Conservation (phyloP, 345 rosid genomes). For the Eucalyptus caleyi region DNA sequence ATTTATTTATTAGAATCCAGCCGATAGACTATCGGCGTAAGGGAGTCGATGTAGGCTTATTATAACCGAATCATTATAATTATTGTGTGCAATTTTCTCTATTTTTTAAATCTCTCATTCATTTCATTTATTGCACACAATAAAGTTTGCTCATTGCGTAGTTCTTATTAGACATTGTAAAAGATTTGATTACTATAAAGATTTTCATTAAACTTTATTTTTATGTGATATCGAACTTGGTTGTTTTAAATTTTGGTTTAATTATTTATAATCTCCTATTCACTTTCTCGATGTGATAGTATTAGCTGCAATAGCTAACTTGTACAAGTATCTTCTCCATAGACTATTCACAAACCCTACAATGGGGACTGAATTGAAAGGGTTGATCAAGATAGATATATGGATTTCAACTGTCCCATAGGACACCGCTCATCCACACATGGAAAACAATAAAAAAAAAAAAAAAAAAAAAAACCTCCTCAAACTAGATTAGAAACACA, state of each 20-base stretch:
- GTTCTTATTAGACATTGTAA: fast-evolving
- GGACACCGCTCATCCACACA: not conserved
- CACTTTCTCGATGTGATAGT: too few relatives aligned
- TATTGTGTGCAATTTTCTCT: too few relatives aligned
- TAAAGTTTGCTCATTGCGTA: too few relatives aligned
- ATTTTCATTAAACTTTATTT: too few relatives aligned
- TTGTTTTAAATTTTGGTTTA: too few relatives aligned
- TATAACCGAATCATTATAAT: too few relatives aligned
- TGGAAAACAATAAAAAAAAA: not conserved
- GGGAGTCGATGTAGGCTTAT: too few relatives aligned
- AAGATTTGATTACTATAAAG: too few relatives aligned
- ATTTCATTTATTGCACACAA: fast-evolving
- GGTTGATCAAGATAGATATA: not conserved
- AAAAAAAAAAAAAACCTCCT: not conserved
- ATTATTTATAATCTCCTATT: not conserved
- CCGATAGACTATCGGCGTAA: fast-evolving
- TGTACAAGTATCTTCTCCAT: not conserved
- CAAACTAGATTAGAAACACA: not conserved
- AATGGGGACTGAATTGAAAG: not conserved
- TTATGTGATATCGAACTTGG: too few relatives aligned
- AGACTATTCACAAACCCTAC: not conserved
- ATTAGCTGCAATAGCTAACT: not conserved
- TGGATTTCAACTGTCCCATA: not conserved
- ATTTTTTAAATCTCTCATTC: too few relatives aligned
- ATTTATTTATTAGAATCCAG: too few relatives aligned